These are phyloP conservation scores for Ceratobasidium sp. DNA, from an alignment of 1,284 basidiomycete genomes.

Conservation along the genomic window DNA sequence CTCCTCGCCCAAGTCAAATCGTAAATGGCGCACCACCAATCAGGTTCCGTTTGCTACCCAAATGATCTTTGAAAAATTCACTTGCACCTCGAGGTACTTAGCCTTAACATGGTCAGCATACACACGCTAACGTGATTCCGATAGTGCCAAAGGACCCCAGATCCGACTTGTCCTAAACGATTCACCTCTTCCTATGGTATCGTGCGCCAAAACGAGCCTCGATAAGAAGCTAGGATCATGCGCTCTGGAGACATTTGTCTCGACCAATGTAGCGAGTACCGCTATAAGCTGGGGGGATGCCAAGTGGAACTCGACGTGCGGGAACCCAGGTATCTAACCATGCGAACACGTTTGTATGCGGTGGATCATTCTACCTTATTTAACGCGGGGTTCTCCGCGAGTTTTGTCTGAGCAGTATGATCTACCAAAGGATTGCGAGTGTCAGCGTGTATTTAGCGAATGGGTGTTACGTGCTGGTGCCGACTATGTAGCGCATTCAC, in stretches of 20 bases:
- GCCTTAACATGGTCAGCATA: not conserved
- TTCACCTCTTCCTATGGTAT: slow-evolving; percentile 51
- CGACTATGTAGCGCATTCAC: too few relatives aligned
- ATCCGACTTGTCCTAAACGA: slow-evolving; percentile 57
- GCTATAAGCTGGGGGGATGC: slow-evolving; percentile 48
- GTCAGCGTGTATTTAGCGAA: too few relatives aligned
- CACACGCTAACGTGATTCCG: slow-evolving; percentile 17
- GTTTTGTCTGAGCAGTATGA: too few relatives aligned
- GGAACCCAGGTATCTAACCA: slow-evolving; percentile 43
- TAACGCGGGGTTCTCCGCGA: not conserved
- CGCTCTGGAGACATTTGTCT: slow-evolving; percentile 51
- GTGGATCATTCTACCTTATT: too few relatives aligned
- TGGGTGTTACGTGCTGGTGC: too few relatives aligned
- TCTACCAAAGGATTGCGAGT: too few relatives aligned
- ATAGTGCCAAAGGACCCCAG: slow-evolving; percentile 51
- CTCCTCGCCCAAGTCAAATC: slow-evolving; percentile 45
- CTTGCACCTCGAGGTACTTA: slow-evolving; percentile 49
- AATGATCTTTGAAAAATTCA: slow-evolving; percentile 58
- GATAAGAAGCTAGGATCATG: slow-evolving; percentile 53
- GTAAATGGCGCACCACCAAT: slow-evolving; percentile 54
- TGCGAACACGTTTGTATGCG: not conserved
- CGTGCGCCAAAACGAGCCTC: slow-evolving; percentile 46
- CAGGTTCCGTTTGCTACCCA: slow-evolving; percentile 57
- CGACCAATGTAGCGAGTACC: slow-evolving; percentile 48
- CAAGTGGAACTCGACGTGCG: slow-evolving; percentile 53